Conservation (phyloP, 352 stramenopile genomes). For the Globisporangium iwayamae region DNA sequence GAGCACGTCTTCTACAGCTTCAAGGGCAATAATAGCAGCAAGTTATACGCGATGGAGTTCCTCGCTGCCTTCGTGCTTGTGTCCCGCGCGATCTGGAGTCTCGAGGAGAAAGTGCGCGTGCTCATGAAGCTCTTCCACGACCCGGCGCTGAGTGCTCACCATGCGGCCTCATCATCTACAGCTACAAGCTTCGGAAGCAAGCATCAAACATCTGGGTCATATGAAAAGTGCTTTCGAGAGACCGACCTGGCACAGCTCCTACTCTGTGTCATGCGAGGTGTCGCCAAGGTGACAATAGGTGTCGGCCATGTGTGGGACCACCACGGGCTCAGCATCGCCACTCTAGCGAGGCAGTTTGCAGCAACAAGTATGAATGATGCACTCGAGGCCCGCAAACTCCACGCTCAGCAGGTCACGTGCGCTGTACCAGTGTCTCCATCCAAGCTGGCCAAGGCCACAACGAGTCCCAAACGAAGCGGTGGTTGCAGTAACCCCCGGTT, state of each 20-base stretch:
- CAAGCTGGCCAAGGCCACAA: background rate
- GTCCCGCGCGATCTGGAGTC: constrained; percentile 60
- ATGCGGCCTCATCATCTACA: constrained; percentile 17
- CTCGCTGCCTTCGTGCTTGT: constrained; percentile 50
- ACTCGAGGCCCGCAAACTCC: background rate
- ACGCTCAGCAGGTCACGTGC: background rate
- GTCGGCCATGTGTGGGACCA: constrained; percentile 36
- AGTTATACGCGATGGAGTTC: constrained; percentile 59
- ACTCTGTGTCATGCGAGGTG: constrained; percentile 54
- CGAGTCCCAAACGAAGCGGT: background rate
- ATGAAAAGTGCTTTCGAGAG: constrained; percentile 36
- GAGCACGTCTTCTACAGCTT: constrained; percentile 68
- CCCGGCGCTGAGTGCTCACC: constrained; percentile 16
- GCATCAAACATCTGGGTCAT: constrained; percentile 4
- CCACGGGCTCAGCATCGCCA: constrained; percentile 19
- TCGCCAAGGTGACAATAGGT: constrained; percentile 46
- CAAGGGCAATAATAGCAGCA: constrained; percentile 14
- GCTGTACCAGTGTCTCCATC: background rate
- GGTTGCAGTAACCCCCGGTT: background rate
- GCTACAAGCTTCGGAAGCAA: constrained; percentile 6
- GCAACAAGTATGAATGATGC: constrained; percentile 17
- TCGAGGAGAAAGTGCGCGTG: constrained; percentile 51
- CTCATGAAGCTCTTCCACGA: constrained; percentile 60
- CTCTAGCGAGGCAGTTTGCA: constrained; percentile 23
- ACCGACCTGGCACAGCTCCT: constrained; percentile 52